phyloP scores from a whole-genome alignment of 2,329 filamentous ascomycete genomes.

The Aspergillus ruber region DNA sequence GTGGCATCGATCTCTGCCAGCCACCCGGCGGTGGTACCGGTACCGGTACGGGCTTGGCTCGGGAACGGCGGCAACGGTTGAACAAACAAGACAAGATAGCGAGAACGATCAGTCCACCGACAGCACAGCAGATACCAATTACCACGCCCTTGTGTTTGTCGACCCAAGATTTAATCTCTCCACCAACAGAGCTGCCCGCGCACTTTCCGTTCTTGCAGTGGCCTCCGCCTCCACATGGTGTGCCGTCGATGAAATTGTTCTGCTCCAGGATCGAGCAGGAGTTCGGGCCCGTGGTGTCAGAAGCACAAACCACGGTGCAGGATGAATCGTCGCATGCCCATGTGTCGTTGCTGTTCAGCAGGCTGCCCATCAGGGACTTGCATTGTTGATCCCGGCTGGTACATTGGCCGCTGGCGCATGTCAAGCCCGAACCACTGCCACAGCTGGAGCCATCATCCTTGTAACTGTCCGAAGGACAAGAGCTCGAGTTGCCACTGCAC shows the following conservation, averaged over 20 bases:
- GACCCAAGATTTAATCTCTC: constrained; percentile 71
- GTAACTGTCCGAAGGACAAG: constrained; percentile 68
- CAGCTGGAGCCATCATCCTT: constrained; percentile 66
- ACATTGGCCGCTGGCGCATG: constrained; percentile 88
- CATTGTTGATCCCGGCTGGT: constrained; percentile 89
- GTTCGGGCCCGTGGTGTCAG: constrained; percentile 58
- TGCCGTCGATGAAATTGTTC: constrained; percentile 83
- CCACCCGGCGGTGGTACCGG: constrained; percentile 1
- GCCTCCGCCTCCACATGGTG: constrained; percentile 73
- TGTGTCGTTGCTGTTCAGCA: constrained; percentile 68
- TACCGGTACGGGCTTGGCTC: constrained; percentile 11
- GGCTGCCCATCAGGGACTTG: constrained; percentile 70
- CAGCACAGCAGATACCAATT: constrained; percentile 66
- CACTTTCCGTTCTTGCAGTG: constrained; percentile 73
- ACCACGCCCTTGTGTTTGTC: constrained; percentile 69
- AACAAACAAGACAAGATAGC: constrained; percentile 62
- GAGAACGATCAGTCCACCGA: constrained; percentile 68
- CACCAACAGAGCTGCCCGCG: constrained; percentile 60
- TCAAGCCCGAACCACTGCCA: constrained; percentile 54
- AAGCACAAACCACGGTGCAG: constrained; percentile 71
- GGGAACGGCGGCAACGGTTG: constrained; percentile 48
- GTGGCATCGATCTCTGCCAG: constrained; percentile 10
- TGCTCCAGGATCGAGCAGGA: constrained; percentile 73
- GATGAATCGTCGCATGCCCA: constrained; percentile 67
- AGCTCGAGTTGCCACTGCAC: constrained; percentile 65